A percentile compares a stretch with the other conserved stretches of the same genome.
Conservation (phyloP, 2,329 filamentous ascomycete species). For the Colletotrichum sp. region DNA sequence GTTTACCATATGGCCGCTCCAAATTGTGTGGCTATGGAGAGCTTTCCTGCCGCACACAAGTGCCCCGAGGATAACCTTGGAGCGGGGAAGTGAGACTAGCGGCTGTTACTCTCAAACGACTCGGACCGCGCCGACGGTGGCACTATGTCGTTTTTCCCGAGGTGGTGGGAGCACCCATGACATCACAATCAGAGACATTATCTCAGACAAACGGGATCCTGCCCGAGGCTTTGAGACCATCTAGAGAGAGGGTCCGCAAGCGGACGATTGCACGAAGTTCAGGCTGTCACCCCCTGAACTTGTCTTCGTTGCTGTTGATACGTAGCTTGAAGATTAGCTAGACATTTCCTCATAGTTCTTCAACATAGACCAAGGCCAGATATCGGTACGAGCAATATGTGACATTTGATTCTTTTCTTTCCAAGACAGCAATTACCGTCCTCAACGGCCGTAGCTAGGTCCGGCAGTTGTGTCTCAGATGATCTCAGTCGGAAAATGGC, state of each 20-base stretch:
- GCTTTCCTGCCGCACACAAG: neutral
- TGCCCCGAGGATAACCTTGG: neutral
- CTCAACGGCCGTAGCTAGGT: neutral
- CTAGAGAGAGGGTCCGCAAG: rapidly evolving
- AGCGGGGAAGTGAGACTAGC: neutral
- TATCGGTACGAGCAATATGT: rapidly evolving
- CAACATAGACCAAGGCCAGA: rapidly evolving
- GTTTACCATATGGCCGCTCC: neutral
- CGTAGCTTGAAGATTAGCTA: neutral
- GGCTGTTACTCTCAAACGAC: neutral
- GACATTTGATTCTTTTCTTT: neutral
- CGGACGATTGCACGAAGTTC: neutral
- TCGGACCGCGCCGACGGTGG: neutral
- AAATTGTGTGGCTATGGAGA: neutral
- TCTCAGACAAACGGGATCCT: neutral
- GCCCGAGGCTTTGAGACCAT: neutral
- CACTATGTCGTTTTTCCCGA: rapidly evolving
- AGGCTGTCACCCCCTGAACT: rapidly evolving
- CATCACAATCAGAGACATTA: neutral
- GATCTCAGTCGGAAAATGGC: neutral
- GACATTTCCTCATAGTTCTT: neutral
- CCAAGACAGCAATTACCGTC: neutral
- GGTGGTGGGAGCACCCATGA: neutral
- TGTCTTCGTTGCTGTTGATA: neutral
- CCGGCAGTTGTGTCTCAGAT: neutral